Evolutionary conservation across 2,329 filamentous ascomycete species (phyloP), one percentile per base, ranked within the genome.

Genomic region (Cordyceps cicadae): DNA sequence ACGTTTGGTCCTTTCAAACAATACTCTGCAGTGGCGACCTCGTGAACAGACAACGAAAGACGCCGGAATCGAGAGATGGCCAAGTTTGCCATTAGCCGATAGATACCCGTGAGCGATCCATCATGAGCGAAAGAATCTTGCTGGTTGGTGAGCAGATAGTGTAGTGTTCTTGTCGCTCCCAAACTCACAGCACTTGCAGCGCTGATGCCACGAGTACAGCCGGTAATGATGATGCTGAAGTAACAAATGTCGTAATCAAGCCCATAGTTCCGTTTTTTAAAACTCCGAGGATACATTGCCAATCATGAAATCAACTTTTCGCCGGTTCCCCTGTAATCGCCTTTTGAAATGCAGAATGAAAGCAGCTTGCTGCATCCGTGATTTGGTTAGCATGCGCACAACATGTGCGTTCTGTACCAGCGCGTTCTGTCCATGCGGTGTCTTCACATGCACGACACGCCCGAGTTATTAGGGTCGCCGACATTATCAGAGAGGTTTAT

Each of bases 401-500:
- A 11, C 19, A n/a, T 24, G 56, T 24, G 56, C 56, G 21, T n/a
- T 12, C 21, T 45, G 48, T 24, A 14, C 14, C 2, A n/a, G 29
- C 24, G 48, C 24, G 21, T n/a, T 12, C 21, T 45, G 48, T 24
- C 19, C 14, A 1, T n/a, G 29, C 24, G 48, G 8, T n/a, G 19
- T 41, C 26, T 43, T 62, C 53, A 75, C 69, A 75, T 73, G 67
- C 64, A 68, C 58, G 70, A 69, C 19, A 74, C 69, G 39, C 69
- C 70, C n/a, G 69, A 67, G 39, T 70, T 70, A 62, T 67, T 69
- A 54, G 71, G 70, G 54, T 84, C 82, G 58, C 80, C 87, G 62
- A 92, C 88, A 66, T 90, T 93, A 75, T 97, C 94, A 11, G 91
- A 95, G 59, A 99, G 84, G 71, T 97, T 97, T 77, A 97, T 95